phyloP scores from a whole-genome alignment of 2,329 filamentous ascomycete species.

The Fusarium sublunatum region DNA sequence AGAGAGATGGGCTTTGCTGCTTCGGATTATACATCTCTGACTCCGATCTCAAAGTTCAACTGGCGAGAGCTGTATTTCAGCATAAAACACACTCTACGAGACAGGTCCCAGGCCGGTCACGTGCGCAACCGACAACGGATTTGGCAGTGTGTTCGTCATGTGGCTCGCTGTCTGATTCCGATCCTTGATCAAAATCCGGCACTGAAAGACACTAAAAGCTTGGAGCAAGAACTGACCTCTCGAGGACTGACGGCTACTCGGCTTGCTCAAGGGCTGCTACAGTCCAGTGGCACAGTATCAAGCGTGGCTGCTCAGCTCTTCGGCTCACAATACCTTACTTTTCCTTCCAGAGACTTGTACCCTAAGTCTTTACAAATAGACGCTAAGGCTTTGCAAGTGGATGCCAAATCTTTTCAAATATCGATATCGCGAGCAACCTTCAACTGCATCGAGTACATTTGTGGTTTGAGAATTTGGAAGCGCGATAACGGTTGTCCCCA shows the following conservation, averaged over 20 bases:
- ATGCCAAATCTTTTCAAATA: neutral
- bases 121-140: neutral
- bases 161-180: neutral
- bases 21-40: rapidly evolving
- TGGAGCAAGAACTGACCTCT: neutral
- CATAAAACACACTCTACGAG: neutral
- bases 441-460: neutral
- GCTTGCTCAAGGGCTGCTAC: neutral
- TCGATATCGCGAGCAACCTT: neutral
- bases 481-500: rapidly evolving
- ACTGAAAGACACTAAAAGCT: rapidly evolving
- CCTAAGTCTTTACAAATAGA: neutral
- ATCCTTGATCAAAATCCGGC: neutral
- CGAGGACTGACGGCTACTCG: neutral
- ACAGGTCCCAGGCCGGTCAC: neutral
- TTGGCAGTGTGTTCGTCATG: neutral
- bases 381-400: no score
- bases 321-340: neutral
- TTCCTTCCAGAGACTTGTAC: neutral
- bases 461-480: neutral
- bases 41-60: neutral
- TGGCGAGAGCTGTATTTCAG: slow-evolving; percentile 13
- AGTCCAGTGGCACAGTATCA: rapidly evolving
- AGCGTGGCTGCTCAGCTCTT: neutral
- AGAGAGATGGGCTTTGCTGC: slow-evolving; percentile 20